A percentile compares a stretch with the other conserved stretches of the same genome.
phyloP scores from a whole-genome alignment of 306 rosid genomes.

The Trifolium subterraneum region DNA sequence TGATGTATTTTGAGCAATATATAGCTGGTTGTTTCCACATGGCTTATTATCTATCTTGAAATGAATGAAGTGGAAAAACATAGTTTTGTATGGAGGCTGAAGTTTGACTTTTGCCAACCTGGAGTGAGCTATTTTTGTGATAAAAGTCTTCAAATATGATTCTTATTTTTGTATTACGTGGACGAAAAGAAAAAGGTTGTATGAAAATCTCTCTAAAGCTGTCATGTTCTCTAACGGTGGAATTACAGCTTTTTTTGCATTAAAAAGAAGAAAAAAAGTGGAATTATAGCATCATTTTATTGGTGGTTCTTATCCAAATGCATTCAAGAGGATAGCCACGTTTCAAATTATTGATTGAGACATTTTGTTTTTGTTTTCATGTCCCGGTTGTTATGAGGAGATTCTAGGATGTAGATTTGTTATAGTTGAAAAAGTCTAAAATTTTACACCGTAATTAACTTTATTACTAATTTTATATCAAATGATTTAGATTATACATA shows the following conservation, averaged over 20 bases:
- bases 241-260: too few relatives aligned
- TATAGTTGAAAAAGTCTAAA: too few relatives aligned
- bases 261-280: not conserved
- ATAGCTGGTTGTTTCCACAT: slow-evolving; percentile 3
- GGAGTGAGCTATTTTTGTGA: not conserved
- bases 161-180: slow-evolving; percentile 9
- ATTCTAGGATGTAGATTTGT: too few relatives aligned
- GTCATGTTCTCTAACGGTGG: slow-evolving; percentile 23
- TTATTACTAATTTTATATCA: too few relatives aligned
- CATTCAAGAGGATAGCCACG: not conserved
- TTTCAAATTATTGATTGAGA: not conserved
- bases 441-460: too few relatives aligned
- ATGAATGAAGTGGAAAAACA: not conserved
- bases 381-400: too few relatives aligned
- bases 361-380: not conserved
- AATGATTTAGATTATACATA: too few relatives aligned
- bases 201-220: not conserved
- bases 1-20: not conserved
- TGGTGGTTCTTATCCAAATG: not conserved
- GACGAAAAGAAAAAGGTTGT: slow-evolving; percentile 2
- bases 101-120: slow-evolving; percentile 16
- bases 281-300: not conserved
- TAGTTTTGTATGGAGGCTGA: not conserved
- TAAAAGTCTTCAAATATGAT: not conserved
- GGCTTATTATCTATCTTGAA: not conserved